Evolutionary conservation across 768 basidiomycete species (phyloP), one percentile per base, ranked within the genome.

Genomic region (Russula olivacea): DNA sequence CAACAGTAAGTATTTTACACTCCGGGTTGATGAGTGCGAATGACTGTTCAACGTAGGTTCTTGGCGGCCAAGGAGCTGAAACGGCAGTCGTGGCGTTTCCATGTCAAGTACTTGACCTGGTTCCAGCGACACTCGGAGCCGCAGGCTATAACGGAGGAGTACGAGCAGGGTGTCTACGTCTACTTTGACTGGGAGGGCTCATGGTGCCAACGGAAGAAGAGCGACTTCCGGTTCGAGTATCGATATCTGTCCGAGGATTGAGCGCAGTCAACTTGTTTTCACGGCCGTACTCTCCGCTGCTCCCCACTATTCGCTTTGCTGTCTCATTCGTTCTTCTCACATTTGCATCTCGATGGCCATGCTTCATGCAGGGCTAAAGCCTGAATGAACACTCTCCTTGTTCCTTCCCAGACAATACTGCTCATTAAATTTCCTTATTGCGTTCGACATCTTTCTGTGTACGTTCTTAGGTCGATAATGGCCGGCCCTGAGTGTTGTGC

Each of bases 141-240:
- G 10, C 93, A 96, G 71, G 94, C 94, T 1, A 98, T 99, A 73
- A 99, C 97, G 57, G 96, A 98, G 69, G 96, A 98, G 73, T 99
- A 98, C 74, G 97, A 99, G 76, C 95, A 98, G 77, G 97, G 97
- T 15, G 93, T 97, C 15, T 99, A 99, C 75, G 91, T 97, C 38
- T 99, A 99, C 80, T 98, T 98, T 74, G 96, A 98, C 76, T 98
- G 95, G 95, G 95, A 98, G 74, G 93, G 93, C 55, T 92, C 91
- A 66, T 99, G 96, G 97, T 97, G 94, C 74, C 93, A 96, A 73
- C 83, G 96, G 72, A 93, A 94, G 79, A 99, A 99, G 81, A 87
- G 89, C 72, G 95, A 98, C 74, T 99, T 98, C 82, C 87, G 93
- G 28, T 98, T 93, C 71, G 90, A 95, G 76, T 96, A 96, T 74